These are phyloP conservation scores for Oehlia diaphana DNA, from an alignment of 192 early-diverging fungal genomes.

Conservation along the genomic window DNA sequence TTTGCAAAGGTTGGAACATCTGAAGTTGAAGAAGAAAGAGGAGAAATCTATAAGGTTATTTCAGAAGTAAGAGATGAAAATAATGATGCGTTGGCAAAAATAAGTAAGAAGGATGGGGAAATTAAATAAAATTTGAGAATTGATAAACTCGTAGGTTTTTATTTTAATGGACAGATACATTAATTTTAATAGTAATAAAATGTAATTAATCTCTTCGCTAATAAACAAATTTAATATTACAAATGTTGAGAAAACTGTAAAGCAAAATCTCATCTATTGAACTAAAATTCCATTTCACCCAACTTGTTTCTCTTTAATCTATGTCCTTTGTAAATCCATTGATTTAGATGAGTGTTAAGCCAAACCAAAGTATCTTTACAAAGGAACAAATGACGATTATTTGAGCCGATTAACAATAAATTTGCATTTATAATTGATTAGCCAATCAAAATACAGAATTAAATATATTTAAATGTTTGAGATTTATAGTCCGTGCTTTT, in stretches of 20 bases:
- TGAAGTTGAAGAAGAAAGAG: slow-evolving; percentile 23
- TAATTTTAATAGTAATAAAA: not conserved
- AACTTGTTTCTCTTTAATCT: not conserved
- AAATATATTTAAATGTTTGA: no score
- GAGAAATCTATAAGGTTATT: slow-evolving; percentile 48
- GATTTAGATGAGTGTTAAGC: not conserved
- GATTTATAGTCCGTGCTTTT: no score
- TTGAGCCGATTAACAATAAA: not conserved
- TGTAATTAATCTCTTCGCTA: not conserved
- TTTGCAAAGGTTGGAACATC: slow-evolving; percentile 34
- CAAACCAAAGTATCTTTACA: not conserved
- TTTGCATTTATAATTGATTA: no score
- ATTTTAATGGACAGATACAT: not conserved
- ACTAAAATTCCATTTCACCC: not conserved
- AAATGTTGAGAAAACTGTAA: not conserved
- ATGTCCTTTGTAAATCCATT: not conserved
- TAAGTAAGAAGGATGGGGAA: not conserved
- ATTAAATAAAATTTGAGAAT: not conserved
- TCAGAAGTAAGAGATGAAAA: slow-evolving; percentile 48
- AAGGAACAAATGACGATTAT: not conserved
- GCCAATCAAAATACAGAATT: no score
- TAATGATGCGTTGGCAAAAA: slow-evolving; percentile 48
- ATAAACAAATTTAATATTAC: not conserved
- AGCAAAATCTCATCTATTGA: not conserved
- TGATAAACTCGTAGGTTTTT: no score